A percentile compares a stretch with the other conserved stretches of the same genome.
phyloP scores from a whole-genome alignment of 2,329 filamentous ascomycete species.

The Massarina eburnea region DNA sequence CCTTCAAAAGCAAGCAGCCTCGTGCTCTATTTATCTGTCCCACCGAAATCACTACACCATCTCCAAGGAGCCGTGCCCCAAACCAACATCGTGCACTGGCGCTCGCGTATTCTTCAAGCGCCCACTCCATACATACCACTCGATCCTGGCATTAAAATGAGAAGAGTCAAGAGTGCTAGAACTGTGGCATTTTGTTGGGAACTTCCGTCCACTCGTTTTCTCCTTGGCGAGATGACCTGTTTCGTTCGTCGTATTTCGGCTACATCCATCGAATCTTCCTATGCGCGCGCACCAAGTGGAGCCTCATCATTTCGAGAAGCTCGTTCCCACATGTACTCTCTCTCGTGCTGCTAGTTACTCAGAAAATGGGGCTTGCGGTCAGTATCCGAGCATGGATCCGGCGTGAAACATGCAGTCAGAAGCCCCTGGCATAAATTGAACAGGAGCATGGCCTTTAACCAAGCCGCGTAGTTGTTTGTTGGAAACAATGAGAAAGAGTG shows the following conservation, averaged over 20 bases:
- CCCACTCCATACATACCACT: background rate
- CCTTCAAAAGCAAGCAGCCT: conserved; percentile 5
- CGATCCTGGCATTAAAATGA: conserved; percentile 2
- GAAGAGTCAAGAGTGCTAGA: background rate
- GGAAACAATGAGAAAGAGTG: background rate
- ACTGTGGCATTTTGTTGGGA: conserved; percentile 3
- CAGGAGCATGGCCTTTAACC: conserved; percentile 15
- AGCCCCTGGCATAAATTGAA: conserved; percentile 15
- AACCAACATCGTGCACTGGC: background rate
- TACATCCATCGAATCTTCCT: too few species aligned
- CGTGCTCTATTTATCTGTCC: conserved; percentile 22
- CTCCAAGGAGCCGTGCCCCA: conserved; percentile 7
- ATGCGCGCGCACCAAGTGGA: conserved; percentile 1
- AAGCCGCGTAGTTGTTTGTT: conserved; percentile 26
- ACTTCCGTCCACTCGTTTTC: conserved; percentile 1
- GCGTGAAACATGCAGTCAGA: conserved; percentile 24
- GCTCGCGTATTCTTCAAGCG: background rate
- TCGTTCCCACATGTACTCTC: background rate
- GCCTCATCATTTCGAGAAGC: conserved; percentile 2
- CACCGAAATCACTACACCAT: conserved; percentile 3
- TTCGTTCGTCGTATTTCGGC: background rate
- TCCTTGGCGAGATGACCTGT: conserved; percentile 1
- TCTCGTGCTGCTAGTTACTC: background rate
- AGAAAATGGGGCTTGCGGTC: background rate
- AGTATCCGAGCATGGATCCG: conserved; percentile 2